Conservation (phyloP, 352 stramenopile genomes). For the Blastocystis sp. region DNA sequence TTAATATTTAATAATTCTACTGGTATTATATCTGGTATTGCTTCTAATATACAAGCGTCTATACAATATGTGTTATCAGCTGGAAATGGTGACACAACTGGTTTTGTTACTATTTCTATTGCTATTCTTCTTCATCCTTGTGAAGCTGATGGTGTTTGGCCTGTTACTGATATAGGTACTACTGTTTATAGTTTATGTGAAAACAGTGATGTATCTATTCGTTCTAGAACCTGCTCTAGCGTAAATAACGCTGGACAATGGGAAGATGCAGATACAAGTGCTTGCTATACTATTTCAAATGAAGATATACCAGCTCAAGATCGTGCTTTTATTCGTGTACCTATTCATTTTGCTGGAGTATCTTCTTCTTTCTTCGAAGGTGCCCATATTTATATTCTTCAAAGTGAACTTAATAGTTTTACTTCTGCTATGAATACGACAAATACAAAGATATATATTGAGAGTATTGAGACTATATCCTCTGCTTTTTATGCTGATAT, state of each 20-base stretch:
- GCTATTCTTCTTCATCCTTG: conserved; percentile 9
- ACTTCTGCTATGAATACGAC: too few species aligned
- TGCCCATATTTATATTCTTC: too few species aligned
- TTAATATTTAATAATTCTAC: conserved; percentile 15
- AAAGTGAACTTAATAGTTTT: too few species aligned
- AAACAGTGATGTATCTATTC: conserved; percentile 1
- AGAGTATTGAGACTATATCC: too few species aligned
- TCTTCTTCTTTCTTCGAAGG: neutral
- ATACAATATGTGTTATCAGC: conserved; percentile 9
- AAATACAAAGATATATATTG: too few species aligned
- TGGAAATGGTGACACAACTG: neutral
- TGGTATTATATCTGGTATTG: conserved; percentile 23
- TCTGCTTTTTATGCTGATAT: too few species aligned
- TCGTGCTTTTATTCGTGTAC: conserved; percentile 21
- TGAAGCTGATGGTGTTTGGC: neutral
- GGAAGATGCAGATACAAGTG: too few species aligned
- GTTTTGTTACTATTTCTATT: conserved; percentile 9
- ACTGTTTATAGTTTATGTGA: conserved; percentile 16
- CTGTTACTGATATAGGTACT: conserved; percentile 5
- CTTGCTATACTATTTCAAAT: too few species aligned
- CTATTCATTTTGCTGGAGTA: conserved; percentile 9
- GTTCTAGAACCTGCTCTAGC: too few species aligned
- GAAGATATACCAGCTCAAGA: too few species aligned
- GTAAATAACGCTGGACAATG: too few species aligned
- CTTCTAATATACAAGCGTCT: conserved; percentile 17